phyloP scores from a whole-genome alignment of 2,329 filamentous ascomycete genomes.

The Magnaporthales sp. region DNA sequence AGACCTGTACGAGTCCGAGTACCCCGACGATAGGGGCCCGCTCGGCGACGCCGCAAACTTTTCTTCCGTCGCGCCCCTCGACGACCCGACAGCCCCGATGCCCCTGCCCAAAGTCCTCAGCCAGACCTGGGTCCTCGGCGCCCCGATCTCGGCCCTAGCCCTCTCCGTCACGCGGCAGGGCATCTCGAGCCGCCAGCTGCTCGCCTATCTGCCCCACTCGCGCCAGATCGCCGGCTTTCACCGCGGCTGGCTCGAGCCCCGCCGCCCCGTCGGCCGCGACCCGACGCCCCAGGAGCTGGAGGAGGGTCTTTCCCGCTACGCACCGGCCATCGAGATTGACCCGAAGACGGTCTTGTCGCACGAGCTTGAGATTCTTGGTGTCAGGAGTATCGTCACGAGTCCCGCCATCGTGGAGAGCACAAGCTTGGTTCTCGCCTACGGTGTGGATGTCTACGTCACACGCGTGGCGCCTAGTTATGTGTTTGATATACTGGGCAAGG shows the following conservation, averaged over 20 bases:
- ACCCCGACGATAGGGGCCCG: conserved; percentile 76
- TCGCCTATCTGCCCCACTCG: conserved; percentile 67
- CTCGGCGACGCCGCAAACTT: conserved; percentile 62
- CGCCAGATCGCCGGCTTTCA: conserved; percentile 74
- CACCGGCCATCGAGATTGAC: conserved; percentile 72
- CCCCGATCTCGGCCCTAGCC: conserved; percentile 68
- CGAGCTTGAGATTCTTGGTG: conserved; percentile 59
- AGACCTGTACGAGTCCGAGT: conserved; percentile 82
- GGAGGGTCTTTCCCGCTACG: conserved; percentile 74
- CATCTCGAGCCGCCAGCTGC: conserved; percentile 73
- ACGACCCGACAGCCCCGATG: conserved; percentile 33
- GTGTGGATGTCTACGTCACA: conserved; percentile 81
- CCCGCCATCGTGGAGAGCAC: conserved; percentile 87
- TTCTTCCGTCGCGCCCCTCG: conserved; percentile 64
- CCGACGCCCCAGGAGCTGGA: conserved; percentile 70
- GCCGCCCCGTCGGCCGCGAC: conserved; percentile 78
- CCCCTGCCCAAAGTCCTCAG: conserved; percentile 67
- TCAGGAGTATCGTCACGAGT: conserved; percentile 51
- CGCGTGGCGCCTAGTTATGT: conserved; percentile 77
- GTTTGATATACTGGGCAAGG: conserved; percentile 88
- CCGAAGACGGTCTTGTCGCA: conserved; percentile 75
- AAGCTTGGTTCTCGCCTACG: conserved; percentile 79
- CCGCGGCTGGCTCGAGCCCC: conserved; percentile 70
- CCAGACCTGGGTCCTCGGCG: conserved; percentile 72
- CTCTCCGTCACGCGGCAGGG: conserved; percentile 89